phyloP scores from a whole-genome alignment of 164 flowering plant species.

The Echeveria elegans region DNA sequence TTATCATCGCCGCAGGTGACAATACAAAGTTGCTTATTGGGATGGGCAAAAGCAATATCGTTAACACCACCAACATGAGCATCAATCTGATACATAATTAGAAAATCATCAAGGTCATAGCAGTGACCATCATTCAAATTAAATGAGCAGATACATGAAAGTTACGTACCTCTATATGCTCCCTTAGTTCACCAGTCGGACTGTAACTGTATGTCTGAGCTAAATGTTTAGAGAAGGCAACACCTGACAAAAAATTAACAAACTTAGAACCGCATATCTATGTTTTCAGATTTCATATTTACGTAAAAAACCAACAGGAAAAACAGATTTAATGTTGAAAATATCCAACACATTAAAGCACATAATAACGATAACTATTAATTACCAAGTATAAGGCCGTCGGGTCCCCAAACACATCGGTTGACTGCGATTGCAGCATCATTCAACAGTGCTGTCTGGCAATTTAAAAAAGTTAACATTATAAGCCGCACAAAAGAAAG shows the following conservation, averaged over 20 bases:
- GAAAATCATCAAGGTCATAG: neutral
- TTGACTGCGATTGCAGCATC: constrained; percentile 37
- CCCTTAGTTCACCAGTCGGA: constrained; percentile 43
- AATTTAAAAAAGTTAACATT: neutral
- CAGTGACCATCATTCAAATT: neutral
- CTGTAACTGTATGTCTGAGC: constrained; percentile 45
- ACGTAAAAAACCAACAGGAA: neutral
- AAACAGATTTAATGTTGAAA: neutral
- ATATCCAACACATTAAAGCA: neutral
- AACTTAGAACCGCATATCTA: neutral
- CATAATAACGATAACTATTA: neutral
- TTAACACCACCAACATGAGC: constrained; percentile 83
- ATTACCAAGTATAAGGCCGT: constrained; percentile 39
- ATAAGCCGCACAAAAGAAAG: neutral
- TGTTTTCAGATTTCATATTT: no score
- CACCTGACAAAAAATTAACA: constrained; percentile 28
- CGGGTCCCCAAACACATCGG: constrained; percentile 43
- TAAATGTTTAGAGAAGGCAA: constrained; percentile 59
- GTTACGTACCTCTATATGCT: constrained; percentile 40
- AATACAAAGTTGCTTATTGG: constrained; percentile 67
- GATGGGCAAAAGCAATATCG: constrained; percentile 82
- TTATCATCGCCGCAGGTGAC: constrained; percentile 90
- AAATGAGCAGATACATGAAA: neutral
- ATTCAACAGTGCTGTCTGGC: constrained; percentile 34
- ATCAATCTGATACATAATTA: constrained; percentile 31